phyloP scores from a whole-genome alignment of 2,329 filamentous ascomycete genomes.

The Aulographum hederae region DNA sequence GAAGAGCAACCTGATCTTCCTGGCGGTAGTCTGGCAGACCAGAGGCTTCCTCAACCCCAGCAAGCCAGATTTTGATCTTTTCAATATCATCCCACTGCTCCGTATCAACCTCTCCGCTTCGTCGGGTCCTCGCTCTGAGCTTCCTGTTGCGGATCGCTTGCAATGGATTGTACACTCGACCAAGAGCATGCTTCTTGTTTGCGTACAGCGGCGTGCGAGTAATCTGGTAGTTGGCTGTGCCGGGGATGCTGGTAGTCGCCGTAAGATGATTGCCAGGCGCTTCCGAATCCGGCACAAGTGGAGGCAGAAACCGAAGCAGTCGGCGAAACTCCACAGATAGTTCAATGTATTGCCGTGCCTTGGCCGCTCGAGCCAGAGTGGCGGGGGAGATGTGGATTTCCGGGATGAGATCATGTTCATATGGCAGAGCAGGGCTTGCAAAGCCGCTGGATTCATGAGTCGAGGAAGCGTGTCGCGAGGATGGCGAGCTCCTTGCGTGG shows the following conservation, averaged over 20 bases:
- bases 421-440: constrained; percentile 4
- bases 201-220: constrained; percentile 18
- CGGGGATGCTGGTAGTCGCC: constrained; percentile 20
- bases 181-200: constrained; percentile 26
- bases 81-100: constrained; percentile 62
- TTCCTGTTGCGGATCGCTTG: constrained; percentile 87
- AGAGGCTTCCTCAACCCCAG: constrained; percentile 39
- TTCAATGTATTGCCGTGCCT: constrained; percentile 71
- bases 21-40: constrained; percentile 17
- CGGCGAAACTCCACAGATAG: constrained; percentile 70
- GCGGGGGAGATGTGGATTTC: constrained; percentile 56
- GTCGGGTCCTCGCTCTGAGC: constrained; percentile 61
- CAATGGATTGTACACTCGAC: constrained; percentile 72
- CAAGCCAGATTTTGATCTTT: constrained; percentile 59
- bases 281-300: constrained; percentile 35
- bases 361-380: constrained; percentile 66
- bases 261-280: constrained; percentile 23
- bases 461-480: constrained; percentile 11
- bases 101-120: constrained; percentile 51
- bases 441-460: constrained; percentile 2
- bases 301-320: constrained; percentile 60
- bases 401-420: constrained; percentile 22
- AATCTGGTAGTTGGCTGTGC: constrained; percentile 20
- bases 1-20: constrained; percentile 16
- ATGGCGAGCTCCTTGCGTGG: constrained; percentile 17